These are phyloP conservation scores for Protomyces arabidopsidicola DNA, from an alignment of 1,139 yeast genomes.

Conservation along the genomic window DNA sequence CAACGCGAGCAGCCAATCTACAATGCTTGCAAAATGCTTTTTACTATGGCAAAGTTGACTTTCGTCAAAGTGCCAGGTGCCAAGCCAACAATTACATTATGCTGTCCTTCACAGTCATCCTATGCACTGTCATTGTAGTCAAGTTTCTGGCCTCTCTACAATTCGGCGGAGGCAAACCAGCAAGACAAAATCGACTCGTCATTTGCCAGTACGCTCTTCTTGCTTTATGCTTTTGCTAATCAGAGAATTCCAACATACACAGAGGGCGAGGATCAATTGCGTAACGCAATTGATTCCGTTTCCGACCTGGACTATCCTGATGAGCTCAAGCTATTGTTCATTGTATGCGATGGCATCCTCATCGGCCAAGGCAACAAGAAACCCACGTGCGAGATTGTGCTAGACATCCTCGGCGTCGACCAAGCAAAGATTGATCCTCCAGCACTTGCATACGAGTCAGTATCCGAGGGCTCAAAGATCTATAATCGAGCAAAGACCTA, in stretches of 20 bases:
- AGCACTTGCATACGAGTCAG: constrained; percentile 42
- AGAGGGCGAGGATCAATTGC: constrained; percentile 44
- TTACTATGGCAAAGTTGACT: constrained; percentile 44
- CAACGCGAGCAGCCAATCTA: constrained; percentile 36
- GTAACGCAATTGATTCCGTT: constrained; percentile 45
- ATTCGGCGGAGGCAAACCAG: constrained; percentile 41
- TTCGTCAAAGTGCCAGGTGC: constrained; percentile 42
- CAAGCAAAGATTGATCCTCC: constrained; percentile 42
- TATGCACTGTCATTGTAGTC: constrained; percentile 40
- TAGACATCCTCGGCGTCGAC: constrained; percentile 44
- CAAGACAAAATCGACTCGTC: constrained; percentile 43
- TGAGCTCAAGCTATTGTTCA: constrained; percentile 43
- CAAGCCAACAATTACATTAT: constrained; percentile 44
- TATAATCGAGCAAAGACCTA: constrained; percentile 45
- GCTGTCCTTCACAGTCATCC: constrained; percentile 43
- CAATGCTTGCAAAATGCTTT: constrained; percentile 43
- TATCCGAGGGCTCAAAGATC: constrained; percentile 45
- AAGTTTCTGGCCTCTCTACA: constrained; percentile 45
- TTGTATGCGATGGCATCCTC: constrained; percentile 47
- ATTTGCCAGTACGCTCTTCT: constrained; percentile 40
- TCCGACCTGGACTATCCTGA: constrained; percentile 44
- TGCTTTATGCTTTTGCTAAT: neutral
- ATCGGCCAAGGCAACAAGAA: constrained; percentile 46
- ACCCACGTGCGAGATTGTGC: constrained; percentile 45
- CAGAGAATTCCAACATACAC: constrained; percentile 43